A percentile compares a stretch with the other conserved stretches of the same genome.
Evolutionary conservation across 805 yeast genomes (phyloP).

Genomic region (Saturnispora gosingensis): DNA sequence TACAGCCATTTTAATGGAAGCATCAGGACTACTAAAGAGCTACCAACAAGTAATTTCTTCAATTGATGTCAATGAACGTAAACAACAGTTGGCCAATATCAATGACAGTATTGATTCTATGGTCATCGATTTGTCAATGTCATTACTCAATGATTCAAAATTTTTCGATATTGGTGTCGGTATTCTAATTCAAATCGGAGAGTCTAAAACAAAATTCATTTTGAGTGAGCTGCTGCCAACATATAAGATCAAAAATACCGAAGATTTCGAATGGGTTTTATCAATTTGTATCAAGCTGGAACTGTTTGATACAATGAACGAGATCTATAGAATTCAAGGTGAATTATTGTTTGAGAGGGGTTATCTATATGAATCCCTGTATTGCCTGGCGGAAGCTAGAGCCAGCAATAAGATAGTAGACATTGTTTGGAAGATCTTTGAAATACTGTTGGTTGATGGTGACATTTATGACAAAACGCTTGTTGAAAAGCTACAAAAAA

Average conservation of each 20-base stretch:
- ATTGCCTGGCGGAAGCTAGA: constrained; percentile 55
- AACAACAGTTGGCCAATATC: constrained; percentile 9
- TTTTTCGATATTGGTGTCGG: constrained; percentile 67
- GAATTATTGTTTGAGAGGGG: constrained; percentile 21
- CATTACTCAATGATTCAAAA: constrained; percentile 41
- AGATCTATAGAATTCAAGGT: constrained; percentile 48
- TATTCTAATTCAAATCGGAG: constrained; percentile 39
- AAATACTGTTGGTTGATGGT: constrained; percentile 45
- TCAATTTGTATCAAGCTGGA: constrained; percentile 63
- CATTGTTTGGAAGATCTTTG: constrained; percentile 55
- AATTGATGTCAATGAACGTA: background rate
- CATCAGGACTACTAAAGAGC: constrained; percentile 46
- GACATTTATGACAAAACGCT: constrained; percentile 43
- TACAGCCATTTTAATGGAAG: constrained; percentile 51
- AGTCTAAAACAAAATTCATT: constrained; percentile 34
- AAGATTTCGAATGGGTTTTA: constrained; percentile 72
- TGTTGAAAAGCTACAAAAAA: constrained; percentile 15
- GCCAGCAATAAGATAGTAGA: constrained; percentile 42
- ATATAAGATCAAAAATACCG: constrained; percentile 54
- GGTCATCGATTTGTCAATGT: constrained; percentile 45
- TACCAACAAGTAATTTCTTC: constrained; percentile 20
- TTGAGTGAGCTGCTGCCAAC: constrained; percentile 52
- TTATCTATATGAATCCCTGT: constrained; percentile 48
- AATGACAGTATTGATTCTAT: constrained; percentile 27
- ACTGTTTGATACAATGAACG: constrained; percentile 47